A percentile compares a stretch with the other conserved stretches of the same genome.
phyloP scores from a whole-genome alignment of 2,329 filamentous ascomycete species.

The Aureobasidium zeae region DNA sequence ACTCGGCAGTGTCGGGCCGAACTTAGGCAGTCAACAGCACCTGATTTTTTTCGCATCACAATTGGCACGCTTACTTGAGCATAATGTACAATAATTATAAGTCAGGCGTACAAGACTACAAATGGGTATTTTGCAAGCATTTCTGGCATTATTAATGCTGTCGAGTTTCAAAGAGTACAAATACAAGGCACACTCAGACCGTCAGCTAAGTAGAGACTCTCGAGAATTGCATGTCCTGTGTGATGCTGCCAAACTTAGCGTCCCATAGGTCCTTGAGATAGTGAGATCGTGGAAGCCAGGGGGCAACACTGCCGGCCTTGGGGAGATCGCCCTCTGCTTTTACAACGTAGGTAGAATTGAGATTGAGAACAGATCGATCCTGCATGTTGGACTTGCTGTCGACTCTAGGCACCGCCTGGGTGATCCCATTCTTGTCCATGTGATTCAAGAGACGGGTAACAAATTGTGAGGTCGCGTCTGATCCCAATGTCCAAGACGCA shows the following conservation, averaged over 20 bases:
- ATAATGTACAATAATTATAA: no score
- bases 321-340: conserved; percentile 37
- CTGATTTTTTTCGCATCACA: no score
- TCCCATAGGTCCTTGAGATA: conserved; percentile 38
- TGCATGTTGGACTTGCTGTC: conserved; percentile 32
- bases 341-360: conserved; percentile 46
- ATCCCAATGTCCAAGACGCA: conserved; percentile 53
- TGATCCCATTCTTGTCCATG: conserved; percentile 39
- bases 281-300: conserved; percentile 37
- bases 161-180: no score
- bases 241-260: conserved; percentile 35
- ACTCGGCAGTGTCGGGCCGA: no score
- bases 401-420: conserved; percentile 38
- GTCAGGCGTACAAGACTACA: no score
- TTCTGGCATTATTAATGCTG: no score
- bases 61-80: no score
- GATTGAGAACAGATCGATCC: conserved; percentile 33
- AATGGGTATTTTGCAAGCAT: no score
- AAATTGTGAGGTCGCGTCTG: conserved; percentile 45
- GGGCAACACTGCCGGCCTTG: conserved; percentile 37
- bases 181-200: background rate
- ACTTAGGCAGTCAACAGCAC: no score
- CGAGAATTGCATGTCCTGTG: conserved; percentile 31
- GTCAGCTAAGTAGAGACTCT: conserved; percentile 6
- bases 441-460: conserved; percentile 43